These are phyloP conservation scores for Eucalyptus sp. DNA, from an alignment of 345 rosid genomes.

Conservation along the genomic window DNA sequence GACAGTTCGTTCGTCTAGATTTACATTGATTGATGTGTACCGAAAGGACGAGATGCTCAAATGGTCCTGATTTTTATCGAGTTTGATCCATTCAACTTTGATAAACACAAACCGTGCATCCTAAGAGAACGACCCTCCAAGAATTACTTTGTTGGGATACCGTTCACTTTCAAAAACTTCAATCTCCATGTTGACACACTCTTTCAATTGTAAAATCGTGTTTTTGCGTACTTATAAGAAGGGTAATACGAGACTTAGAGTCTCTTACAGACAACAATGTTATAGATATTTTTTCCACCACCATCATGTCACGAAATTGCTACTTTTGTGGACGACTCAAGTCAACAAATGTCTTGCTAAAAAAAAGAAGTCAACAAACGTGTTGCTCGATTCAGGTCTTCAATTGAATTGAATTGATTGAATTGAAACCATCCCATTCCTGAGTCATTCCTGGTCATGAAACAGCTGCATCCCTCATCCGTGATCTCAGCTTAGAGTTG, in stretches of 20 bases:
- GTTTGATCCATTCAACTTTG: neutral
- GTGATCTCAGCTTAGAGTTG: neutral
- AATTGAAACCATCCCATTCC: neutral
- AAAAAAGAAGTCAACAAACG: neutral
- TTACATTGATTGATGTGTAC: neutral
- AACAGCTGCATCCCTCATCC: neutral
- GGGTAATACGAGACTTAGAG: neutral
- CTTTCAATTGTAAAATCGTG: neutral
- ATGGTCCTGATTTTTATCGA: neutral
- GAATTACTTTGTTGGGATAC: neutral
- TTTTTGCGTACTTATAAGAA: neutral
- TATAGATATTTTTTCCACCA: neutral
- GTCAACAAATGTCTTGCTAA: neutral
- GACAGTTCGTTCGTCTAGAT: neutral
- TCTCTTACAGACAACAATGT: neutral
- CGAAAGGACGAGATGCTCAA: neutral
- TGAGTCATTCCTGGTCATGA: neutral
- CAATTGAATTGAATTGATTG: neutral
- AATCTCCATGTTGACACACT: neutral
- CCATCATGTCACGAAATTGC: neutral
- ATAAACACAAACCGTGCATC: neutral
- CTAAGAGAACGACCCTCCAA: neutral
- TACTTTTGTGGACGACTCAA: neutral
- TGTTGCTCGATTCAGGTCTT: neutral
- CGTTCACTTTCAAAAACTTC: neutral